Base-by-base conservation (phyloP, 164 flowering plant species). In the Vitis rotundifolia region DNA sequence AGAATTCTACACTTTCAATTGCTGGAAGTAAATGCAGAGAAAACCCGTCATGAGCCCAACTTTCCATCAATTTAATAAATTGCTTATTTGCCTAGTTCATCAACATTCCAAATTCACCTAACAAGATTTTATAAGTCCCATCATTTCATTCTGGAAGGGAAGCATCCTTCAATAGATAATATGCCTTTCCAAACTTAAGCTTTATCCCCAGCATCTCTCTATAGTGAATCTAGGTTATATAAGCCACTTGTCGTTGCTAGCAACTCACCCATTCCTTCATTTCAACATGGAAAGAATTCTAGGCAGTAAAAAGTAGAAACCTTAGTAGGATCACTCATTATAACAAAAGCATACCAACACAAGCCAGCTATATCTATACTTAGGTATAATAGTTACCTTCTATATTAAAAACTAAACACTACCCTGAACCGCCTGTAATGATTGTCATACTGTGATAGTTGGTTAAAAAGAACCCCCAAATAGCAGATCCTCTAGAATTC, bases 31-130 rank as follows among this genome's bases (percentile, higher is more conserved):
- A 62, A n/a, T 62, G 52, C 14, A 31, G 22, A 3, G 11, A 7
- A 62, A 44, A 47, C 52, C 49, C 44, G 19, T 61, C 12, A 48
- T 61, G 49, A 14, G 2, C 12, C 9, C 48, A 31, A 44, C 22
- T 62, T 26, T 51, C 65, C 52, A 62, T 44, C 52, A 37, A 50
- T 61, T 61, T 12, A 44, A 37, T 61, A 31, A 61, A 61, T 8
- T 61, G 64, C 64, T 61, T 44, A 37, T 16, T 28, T 60, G 16
- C 14, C n/a, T 12, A 60, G 26, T 22, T 22, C 26, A 22, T 22
- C 26, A 22, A 5, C 44, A 61, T 15, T 18, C 64, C 64, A 61
- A 14, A 13, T 61, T 61, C 64, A 61, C 64, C 63, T 5, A 61
- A 48, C 64, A 61, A 11, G 64, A 29, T 29, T 47, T 37, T 37